phyloP scores from a whole-genome alignment of 2,329 filamentous ascomycete genomes.

The Phialophora chinensis region DNA sequence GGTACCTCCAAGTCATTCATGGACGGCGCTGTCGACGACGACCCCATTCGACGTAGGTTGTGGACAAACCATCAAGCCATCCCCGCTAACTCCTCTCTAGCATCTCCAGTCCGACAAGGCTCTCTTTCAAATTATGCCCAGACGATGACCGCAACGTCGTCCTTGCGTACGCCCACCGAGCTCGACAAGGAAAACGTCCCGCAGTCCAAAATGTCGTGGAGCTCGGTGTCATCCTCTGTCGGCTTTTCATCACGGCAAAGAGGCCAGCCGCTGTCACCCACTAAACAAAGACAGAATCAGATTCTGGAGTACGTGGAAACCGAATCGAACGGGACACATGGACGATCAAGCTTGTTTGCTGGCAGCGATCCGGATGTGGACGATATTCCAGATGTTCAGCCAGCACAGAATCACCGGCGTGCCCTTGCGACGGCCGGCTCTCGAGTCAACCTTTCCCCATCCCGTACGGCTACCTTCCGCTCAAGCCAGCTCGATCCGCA shows the following conservation, averaged over 20 bases:
- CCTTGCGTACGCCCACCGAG: constrained; percentile 23
- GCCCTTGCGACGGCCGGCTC: constrained; percentile 11
- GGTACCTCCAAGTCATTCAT: constrained; percentile 54
- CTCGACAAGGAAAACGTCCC: constrained; percentile 27
- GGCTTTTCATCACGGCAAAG: constrained; percentile 22
- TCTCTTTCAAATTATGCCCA: constrained; percentile 24
- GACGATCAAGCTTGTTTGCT: constrained; percentile 29
- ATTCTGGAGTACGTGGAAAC: constrained; percentile 17
- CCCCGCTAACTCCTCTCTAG: constrained; percentile 21
- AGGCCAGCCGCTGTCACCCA: constrained; percentile 32
- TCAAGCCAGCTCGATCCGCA: constrained; percentile 21
- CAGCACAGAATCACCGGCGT: constrained; percentile 36
- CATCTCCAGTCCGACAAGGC: constrained; percentile 30
- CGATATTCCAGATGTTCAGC: constrained; percentile 14
- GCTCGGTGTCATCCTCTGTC: constrained; percentile 6
- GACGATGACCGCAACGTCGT: constrained; percentile 11
- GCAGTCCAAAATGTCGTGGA: constrained; percentile 28
- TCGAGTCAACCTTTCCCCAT: constrained; percentile 27
- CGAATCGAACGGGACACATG: constrained; percentile 3
- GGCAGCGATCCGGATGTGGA: constrained; percentile 35
- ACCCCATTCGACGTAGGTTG: constrained; percentile 56
- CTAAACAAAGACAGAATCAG: constrained; percentile 27
- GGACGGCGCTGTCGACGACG: constrained; percentile 54
- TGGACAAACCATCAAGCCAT: constrained; percentile 17
- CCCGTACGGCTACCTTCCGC: constrained; percentile 9